Evolutionary conservation across 345 rosid species (phyloP).

Genomic region (Cardamine resedifolia): DNA sequence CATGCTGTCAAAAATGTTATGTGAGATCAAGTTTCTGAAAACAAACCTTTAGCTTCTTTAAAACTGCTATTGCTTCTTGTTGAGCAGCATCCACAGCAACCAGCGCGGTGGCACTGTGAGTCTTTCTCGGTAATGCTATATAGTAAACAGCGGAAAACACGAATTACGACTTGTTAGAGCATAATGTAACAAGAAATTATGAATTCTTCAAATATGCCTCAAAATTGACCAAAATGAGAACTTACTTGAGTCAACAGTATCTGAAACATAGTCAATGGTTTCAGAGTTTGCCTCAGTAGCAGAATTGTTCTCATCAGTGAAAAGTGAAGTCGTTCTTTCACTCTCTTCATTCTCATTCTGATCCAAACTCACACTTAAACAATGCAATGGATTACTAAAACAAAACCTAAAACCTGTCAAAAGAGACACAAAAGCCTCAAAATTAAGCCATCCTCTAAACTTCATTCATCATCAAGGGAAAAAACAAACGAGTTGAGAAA

Average conservation of each 20-base stretch:
- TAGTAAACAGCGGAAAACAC: constrained; percentile 4
- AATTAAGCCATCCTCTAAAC: background rate
- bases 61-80: constrained; percentile 62
- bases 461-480: background rate
- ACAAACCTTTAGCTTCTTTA: constrained; percentile 76
- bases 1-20: background rate
- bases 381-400: constrained; percentile 37
- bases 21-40: constrained; percentile 5
- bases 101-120: constrained; percentile 39
- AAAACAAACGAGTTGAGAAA: background rate
- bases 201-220: background rate
- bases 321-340: constrained; percentile 13
- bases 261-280: constrained; percentile 28
- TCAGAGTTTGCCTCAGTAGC: constrained; percentile 36
- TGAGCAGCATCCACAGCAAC: constrained; percentile 65
- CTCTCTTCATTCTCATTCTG: constrained; percentile 31
- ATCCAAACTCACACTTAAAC: constrained; percentile 31
- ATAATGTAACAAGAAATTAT: background rate
- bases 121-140: constrained; percentile 37
- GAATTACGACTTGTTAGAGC: background rate
- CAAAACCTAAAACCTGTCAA: constrained; percentile 52
- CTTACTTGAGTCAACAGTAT: constrained; percentile 41
- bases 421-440: constrained; percentile 4
- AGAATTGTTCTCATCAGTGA: constrained; percentile 35
- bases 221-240: background rate